A percentile compares a stretch with the other conserved stretches of the same genome.
Evolutionary conservation across 306 rosid genomes (phyloP).

Genomic region (Adenanthera pavonina): DNA sequence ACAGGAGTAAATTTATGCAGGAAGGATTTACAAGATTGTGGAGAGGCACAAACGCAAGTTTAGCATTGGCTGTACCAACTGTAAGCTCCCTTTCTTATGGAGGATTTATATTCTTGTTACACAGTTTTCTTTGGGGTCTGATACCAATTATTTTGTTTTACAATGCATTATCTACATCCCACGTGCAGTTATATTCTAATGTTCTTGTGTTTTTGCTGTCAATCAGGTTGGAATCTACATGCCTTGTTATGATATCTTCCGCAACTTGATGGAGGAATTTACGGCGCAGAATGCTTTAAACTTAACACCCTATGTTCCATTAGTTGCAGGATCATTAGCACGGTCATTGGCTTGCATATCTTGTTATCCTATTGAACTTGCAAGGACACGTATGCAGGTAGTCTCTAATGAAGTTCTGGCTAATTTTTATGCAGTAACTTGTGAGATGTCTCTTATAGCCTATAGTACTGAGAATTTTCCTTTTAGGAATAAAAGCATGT

Average conservation of each 20-base stretch:
- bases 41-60: constrained; percentile 96
- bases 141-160: constrained; percentile 8
- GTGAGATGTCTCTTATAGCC: neutral
- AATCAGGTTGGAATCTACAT: constrained; percentile 93
- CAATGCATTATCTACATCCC: constrained; percentile 23
- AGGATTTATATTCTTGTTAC: constrained; percentile 27
- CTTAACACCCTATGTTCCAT: constrained; percentile 83
- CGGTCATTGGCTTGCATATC: constrained; percentile 92
- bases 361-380: constrained; percentile 90
- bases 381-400: constrained; percentile 99
- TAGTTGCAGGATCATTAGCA: constrained; percentile 89
- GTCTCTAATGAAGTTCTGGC: neutral
- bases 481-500: neutral
- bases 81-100: constrained; percentile 56
- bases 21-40: constrained; percentile 86
- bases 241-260: constrained; percentile 95
- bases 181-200: constrained; percentile 40
- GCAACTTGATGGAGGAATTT: constrained; percentile 74
- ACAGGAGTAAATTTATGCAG: constrained; percentile 71
- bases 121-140: constrained; percentile 11
- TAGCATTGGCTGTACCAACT: constrained; percentile 92
- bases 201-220: constrained; percentile 28
- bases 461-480: neutral
- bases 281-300: constrained; percentile 65
- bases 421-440: neutral